phyloP scores from a whole-genome alignment of 2,329 filamentous ascomycete genomes.

The Aspergillus neotritici region DNA sequence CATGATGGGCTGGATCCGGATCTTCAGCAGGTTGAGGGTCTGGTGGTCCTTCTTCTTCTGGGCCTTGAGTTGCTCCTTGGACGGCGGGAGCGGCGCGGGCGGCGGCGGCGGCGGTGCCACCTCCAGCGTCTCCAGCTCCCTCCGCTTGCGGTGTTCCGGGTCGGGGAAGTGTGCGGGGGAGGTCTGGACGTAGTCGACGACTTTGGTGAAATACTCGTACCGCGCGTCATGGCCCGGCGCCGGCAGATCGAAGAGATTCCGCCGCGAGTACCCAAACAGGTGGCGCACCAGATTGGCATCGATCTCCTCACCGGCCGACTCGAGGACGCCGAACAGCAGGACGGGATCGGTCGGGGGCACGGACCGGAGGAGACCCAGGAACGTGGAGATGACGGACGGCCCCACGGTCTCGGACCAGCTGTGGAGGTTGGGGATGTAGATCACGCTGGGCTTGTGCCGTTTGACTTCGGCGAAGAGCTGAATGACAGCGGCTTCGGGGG shows the following conservation, averaged over 20 bases:
- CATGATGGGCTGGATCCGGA: constrained; percentile 89
- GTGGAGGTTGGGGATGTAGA: constrained; percentile 87
- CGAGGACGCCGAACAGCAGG: constrained; percentile 77
- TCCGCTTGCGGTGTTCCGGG: constrained; percentile 76
- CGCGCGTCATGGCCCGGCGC: constrained; percentile 60
- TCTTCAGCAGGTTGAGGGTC: constrained; percentile 79
- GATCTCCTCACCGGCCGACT: constrained; percentile 59
- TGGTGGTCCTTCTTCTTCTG: constrained; percentile 79
- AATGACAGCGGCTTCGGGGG: constrained; percentile 81
- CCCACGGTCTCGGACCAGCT: constrained; percentile 75
- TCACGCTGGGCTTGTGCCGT: constrained; percentile 89
- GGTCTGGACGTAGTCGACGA: constrained; percentile 71
- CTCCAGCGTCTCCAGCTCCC: constrained; percentile 70
- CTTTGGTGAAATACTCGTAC: constrained; percentile 70
- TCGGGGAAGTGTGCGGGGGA: constrained; percentile 82
- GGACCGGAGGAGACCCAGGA: constrained; percentile 72
- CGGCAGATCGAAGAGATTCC: constrained; percentile 66
- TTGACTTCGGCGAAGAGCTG: constrained; percentile 88
- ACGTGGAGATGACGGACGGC: constrained; percentile 64
- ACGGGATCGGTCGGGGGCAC: constrained; percentile 88
- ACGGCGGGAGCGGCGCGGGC: constrained; percentile 54
- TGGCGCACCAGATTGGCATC: constrained; percentile 62
- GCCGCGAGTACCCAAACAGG: constrained; percentile 78
- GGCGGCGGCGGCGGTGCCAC: constrained; percentile 68
- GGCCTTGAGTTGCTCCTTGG: constrained; percentile 72